Evolutionary conservation across 2,329 filamentous ascomycete species (phyloP), one percentile per base, ranked within the genome.

Genomic region (Rhexocercosporidium sp.): DNA sequence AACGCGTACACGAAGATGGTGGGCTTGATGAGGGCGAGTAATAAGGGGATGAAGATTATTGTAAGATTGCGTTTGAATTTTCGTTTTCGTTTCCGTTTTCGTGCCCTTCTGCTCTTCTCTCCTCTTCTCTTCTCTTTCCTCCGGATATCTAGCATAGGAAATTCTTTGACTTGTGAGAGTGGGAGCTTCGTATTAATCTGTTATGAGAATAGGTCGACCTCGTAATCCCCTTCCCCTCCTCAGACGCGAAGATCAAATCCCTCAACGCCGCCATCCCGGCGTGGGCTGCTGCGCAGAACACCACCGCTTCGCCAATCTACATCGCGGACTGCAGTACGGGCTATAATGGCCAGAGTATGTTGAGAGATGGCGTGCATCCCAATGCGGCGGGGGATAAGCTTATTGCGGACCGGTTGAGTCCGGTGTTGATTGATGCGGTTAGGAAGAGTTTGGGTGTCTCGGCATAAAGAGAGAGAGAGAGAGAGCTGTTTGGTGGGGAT

Each of bases 321-420:
- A 44, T 44, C 41, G 41, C 41, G 14, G 41, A 44, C 14, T 44
- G 41, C 41, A 44, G 12, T 9, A 76, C 73, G 1, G 80, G 78
- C 4, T 81, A 77, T 66, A 72, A 75, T 9, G 75, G 70, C 11
- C 71, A 71, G 3, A 75, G 77, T 60, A 54, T 54, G 51, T 69
- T 80, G 51, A 71, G 77, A 11, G 81, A 82, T 67, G 80, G 80
- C 12, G 77, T 83, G 11, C 80, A 82, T 66, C 80, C 81, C 0
- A 80, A 79, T 67, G 73, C 57, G 2, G 47, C 41, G 18, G 69
- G 69, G 3, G 69, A 70, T 63, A 39, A 25, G 20, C 49, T 54
- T 9, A 70, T 70, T 39, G 64, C 66, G 11, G 18, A 56, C 12
- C 8, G 59, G 14, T 27, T 67, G 22, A 54, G 14, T 6, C 68